phyloP scores from a whole-genome alignment of 2,329 filamentous ascomycete genomes.

The Diaporthe humulicola region DNA sequence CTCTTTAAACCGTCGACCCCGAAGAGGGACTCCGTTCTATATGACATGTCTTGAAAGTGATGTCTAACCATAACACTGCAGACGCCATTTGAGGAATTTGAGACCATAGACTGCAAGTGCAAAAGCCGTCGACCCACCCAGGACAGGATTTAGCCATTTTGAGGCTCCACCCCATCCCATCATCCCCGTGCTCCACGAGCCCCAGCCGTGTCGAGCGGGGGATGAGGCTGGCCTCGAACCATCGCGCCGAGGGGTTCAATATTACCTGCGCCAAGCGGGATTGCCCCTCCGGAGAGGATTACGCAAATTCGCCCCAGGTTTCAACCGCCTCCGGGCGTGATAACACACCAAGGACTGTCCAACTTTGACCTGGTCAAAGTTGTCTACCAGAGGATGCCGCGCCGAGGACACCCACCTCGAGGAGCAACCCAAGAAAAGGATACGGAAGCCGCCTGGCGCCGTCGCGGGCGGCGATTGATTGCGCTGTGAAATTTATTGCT shows the following conservation, averaged over 20 bases:
- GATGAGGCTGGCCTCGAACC: slow-evolving; percentile 3
- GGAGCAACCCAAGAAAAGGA: slow-evolving; percentile 1
- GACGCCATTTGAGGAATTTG: neutral
- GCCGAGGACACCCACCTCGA: neutral
- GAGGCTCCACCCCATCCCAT: neutral
- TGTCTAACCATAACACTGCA: neutral
- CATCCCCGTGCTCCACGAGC: slow-evolving; percentile 12
- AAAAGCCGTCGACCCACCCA: slow-evolving; percentile 10
- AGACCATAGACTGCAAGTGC: slow-evolving; percentile 33
- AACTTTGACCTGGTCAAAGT: neutral
- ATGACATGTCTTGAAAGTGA: neutral
- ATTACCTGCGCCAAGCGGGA: neutral
- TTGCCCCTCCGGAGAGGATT: neutral
- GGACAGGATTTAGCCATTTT: neutral
- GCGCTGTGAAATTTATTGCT: neutral
- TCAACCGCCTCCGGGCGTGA: neutral
- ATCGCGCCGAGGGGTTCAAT: slow-evolving; percentile 9
- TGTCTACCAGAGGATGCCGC: neutral
- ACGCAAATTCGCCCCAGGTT: neutral
- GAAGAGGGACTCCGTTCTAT: no score
- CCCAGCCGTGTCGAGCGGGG: slow-evolving; percentile 27
- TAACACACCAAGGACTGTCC: neutral
- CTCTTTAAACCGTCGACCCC: neutral
- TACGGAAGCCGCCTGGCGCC: neutral
- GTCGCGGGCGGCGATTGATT: neutral